Evolutionary conservation across 2,329 filamentous ascomycete species (phyloP).

Genomic region (Phaeosphaeriaceae sp.): DNA sequence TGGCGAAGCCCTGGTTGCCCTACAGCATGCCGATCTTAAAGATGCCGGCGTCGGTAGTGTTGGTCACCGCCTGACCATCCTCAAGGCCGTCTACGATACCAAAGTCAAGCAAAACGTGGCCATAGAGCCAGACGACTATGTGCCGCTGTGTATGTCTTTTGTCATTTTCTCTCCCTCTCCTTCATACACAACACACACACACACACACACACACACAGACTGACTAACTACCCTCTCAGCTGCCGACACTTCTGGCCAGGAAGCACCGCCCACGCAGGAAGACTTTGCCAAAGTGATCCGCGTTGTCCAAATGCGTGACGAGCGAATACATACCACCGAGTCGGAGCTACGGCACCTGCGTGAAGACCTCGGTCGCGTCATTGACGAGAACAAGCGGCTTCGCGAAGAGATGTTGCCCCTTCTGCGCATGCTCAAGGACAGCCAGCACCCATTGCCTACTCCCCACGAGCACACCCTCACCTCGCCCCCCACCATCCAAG

Average conservation of each 20-base stretch:
- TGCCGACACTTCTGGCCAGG: conserved; percentile 84
- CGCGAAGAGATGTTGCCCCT: conserved; percentile 92
- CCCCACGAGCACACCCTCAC: conserved; percentile 47
- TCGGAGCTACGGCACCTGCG: conserved; percentile 79
- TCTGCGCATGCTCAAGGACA: conserved; percentile 88
- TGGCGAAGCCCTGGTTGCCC: conserved; percentile 85
- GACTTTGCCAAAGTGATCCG: conserved; percentile 92
- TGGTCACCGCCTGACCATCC: conserved; percentile 89
- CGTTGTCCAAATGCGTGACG: conserved; percentile 86
- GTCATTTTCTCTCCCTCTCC: conserved; percentile 22
- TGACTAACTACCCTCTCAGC: conserved; percentile 59
- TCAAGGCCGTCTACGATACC: conserved; percentile 95
- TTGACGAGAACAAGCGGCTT: conserved; percentile 86
- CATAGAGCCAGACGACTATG: conserved; percentile 90
- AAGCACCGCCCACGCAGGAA: conserved; percentile 86
- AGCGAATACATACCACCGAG: conserved; percentile 84
- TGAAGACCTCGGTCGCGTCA: conserved; percentile 54
- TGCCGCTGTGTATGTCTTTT: conserved; percentile 90
- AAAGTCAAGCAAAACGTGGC: conserved; percentile 93
- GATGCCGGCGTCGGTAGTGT: conserved; percentile 93
- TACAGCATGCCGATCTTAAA: conserved; percentile 92
- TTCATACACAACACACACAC: neutral
- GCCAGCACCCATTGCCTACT: conserved; percentile 75
- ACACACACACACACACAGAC: too few species aligned
- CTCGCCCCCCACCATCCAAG: conserved; percentile 43